Percentiles rank a stretch among this genome's conserved stretches.
Evolutionary conservation across 2,329 filamentous ascomycete species (phyloP).

Genomic region (Fusarium sp.): DNA sequence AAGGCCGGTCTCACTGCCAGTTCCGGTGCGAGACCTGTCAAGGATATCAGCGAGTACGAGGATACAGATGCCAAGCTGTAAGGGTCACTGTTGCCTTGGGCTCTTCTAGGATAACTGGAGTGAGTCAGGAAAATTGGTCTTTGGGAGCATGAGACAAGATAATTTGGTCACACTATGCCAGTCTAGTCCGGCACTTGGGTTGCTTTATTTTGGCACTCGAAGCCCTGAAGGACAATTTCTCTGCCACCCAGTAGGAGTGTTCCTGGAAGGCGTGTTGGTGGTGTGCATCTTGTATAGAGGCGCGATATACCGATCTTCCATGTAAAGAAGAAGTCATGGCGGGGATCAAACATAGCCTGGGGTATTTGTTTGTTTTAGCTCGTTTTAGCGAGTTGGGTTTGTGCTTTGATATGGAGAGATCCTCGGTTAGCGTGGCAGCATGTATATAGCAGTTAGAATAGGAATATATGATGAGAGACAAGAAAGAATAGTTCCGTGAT

Average conservation of each 20-base stretch:
- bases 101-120: constrained; percentile 10
- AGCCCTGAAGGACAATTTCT: background rate
- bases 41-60: constrained; percentile 85
- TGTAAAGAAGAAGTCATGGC: constrained; percentile 13
- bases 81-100: background rate
- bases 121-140: background rate
- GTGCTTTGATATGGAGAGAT: constrained; percentile 8
- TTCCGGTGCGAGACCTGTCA: constrained; percentile 77
- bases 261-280: constrained; percentile 8
- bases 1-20: constrained; percentile 81
- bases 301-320: constrained; percentile 19
- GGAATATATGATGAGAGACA: background rate
- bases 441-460: background rate
- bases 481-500: background rate
- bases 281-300: constrained; percentile 30
- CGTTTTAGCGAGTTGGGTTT: constrained; percentile 20
- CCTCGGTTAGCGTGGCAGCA: background rate
- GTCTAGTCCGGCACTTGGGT: background rate
- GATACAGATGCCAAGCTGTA: constrained; percentile 85
- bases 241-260: background rate
- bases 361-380: constrained; percentile 5
- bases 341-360: background rate
- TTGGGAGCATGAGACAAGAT: background rate
- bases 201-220: background rate
- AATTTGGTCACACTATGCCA: background rate